These are phyloP conservation scores for Nicotiana rustica DNA, from an alignment of 305 asterid species.

Conservation along the genomic window DNA sequence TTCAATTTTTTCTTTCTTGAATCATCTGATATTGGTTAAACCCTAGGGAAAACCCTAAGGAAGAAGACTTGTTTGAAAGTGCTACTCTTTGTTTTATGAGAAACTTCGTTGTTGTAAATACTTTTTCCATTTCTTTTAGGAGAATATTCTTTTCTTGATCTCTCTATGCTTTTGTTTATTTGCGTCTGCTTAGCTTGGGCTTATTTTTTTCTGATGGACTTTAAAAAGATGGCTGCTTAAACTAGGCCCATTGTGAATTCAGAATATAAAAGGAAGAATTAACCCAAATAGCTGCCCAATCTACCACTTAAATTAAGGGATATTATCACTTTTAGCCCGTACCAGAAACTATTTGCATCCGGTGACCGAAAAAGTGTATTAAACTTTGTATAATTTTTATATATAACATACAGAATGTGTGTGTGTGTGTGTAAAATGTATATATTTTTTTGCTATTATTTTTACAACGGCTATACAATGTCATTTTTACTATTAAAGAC, in stretches of 20 bases:
- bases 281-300: too few relatives aligned
- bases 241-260: background rate
- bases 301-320: too few relatives aligned
- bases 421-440: too few relatives aligned
- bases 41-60: conserved; percentile 42
- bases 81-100: conserved; percentile 13
- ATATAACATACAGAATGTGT: too few relatives aligned
- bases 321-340: too few relatives aligned
- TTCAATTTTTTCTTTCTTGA: background rate
- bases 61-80: conserved; percentile 29
- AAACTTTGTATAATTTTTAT: too few relatives aligned
- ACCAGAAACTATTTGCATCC: too few relatives aligned
- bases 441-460: too few relatives aligned
- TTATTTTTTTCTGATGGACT: background rate
- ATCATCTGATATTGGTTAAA: conserved; percentile 23
- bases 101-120: background rate
- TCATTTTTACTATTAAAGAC: too few relatives aligned
- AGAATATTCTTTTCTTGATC: conserved; percentile 26
- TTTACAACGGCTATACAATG: too few relatives aligned
- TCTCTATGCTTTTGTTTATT: conserved; percentile 5
- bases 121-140: background rate
- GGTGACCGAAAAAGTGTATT: too few relatives aligned
- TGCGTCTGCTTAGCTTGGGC: background rate
- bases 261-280: background rate
- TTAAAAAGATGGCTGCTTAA: background rate